phyloP scores from a whole-genome alignment of 495 filamentous ascomycete genomes.

The Aspergillus olivimuriae region DNA sequence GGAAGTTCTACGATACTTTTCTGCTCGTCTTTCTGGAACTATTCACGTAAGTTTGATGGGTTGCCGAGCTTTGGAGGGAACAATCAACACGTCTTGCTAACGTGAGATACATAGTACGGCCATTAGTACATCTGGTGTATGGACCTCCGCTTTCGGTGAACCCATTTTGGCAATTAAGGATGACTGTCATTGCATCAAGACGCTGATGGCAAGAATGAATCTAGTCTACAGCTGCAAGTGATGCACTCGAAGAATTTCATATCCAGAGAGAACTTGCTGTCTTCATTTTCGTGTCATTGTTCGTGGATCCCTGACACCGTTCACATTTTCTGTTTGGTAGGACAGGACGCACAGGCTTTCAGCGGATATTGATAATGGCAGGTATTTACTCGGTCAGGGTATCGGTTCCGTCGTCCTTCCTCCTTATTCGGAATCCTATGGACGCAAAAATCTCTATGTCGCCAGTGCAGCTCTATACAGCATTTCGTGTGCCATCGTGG shows the following conservation, averaged over 20 bases:
- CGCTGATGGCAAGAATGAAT: not conserved
- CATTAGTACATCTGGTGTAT: conserved; percentile 35
- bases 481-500: conserved; percentile 38
- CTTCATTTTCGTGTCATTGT: conserved; percentile 39
- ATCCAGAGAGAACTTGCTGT: conserved; percentile 23
- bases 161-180: no score
- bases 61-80: not conserved
- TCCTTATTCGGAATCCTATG: conserved; percentile 47
- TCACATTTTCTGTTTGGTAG: not conserved
- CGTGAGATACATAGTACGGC: conserved; percentile 23
- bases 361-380: conserved; percentile 8
- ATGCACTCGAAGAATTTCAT: conserved; percentile 26
- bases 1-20: conserved; percentile 31
- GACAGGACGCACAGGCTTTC: not conserved
- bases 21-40: conserved; percentile 37
- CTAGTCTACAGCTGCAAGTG: conserved; percentile 29
- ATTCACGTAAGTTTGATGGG: conserved; percentile 26
- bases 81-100: not conserved
- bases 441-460: conserved; percentile 46
- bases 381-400: conserved; percentile 45
- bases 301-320: conserved; percentile 1
- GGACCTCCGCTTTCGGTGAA: conserved; percentile 12
- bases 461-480: conserved; percentile 35
- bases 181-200: no score
- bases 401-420: conserved; percentile 45